These are phyloP conservation scores for Exophiala viscosa DNA, from an alignment of 2,329 filamentous ascomycete species.

Conservation along the genomic window DNA sequence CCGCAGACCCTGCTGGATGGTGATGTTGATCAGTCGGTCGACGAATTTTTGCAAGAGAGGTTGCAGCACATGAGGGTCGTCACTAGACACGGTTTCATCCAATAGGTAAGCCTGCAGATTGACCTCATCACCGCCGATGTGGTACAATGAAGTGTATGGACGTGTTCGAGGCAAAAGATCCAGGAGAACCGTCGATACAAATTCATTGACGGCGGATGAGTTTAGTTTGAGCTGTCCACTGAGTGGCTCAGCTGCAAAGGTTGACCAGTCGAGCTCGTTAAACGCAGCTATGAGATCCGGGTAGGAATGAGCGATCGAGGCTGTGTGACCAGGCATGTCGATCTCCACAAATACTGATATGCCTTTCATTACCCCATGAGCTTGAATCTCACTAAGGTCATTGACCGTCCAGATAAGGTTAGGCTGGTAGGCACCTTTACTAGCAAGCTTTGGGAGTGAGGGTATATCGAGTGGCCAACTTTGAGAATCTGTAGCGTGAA, in stretches of 20 bases:
- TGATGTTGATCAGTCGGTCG: slow-evolving; percentile 63
- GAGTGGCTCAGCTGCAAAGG: slow-evolving; percentile 53
- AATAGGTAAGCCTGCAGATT: slow-evolving; percentile 71
- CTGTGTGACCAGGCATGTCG: slow-evolving; percentile 77
- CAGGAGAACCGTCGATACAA: slow-evolving; percentile 68
- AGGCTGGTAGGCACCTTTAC: slow-evolving; percentile 68
- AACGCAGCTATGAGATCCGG: slow-evolving; percentile 69
- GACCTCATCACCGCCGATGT: slow-evolving; percentile 84
- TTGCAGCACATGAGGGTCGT: slow-evolving; percentile 60
- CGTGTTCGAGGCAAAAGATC: slow-evolving; percentile 70
- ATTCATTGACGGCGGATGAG: slow-evolving; percentile 63
- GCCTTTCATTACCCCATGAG: slow-evolving; percentile 65
- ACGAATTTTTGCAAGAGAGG: slow-evolving; percentile 77
- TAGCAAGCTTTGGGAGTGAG: slow-evolving; percentile 65
- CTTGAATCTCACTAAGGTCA: slow-evolving; percentile 64
- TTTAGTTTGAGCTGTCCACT: slow-evolving; percentile 71
- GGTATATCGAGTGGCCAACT: slow-evolving; percentile 74
- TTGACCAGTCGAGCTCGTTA: slow-evolving; percentile 51
- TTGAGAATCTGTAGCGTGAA: slow-evolving; percentile 55
- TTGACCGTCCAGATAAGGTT: slow-evolving; percentile 64
- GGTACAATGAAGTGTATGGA: slow-evolving; percentile 71
- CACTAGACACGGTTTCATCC: slow-evolving; percentile 68
- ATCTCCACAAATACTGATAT: slow-evolving; percentile 72
- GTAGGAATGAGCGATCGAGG: slow-evolving; percentile 61
- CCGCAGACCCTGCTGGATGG: slow-evolving; percentile 61